Evolutionary conservation across 352 stramenopile genomes (phyloP), one percentile per base, ranked within the genome.

Genomic region (Phytophthora sp.): DNA sequence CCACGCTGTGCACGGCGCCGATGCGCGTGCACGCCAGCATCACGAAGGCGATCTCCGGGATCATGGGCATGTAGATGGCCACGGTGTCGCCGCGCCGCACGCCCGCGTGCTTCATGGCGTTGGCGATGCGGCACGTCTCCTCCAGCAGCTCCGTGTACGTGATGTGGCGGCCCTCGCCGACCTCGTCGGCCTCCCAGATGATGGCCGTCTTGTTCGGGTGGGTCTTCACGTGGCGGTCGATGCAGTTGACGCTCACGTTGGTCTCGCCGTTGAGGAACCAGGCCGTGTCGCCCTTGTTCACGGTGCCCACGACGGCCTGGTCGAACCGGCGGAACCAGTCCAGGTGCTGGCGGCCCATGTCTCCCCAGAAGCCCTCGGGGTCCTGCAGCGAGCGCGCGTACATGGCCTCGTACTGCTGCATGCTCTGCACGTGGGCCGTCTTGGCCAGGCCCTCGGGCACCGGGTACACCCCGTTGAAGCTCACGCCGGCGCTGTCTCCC

Each of bases 51-150:
- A 96, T 70, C 73, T 99, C 96, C 15, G 96, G 96, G 53, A 99
- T 97, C 97, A 99, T 99, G 39, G 97, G 97, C 97, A 99, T 98
- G 84, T 99, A 99, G 38, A 99, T 87, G 17, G 95, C 97, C 6
- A 99, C 97, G 11, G 95, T 88, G 82, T 99, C 96, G 9, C 96
- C 96, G 58, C 97, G 79, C 30, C 62, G 63, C 12, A 92, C 72
- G 15, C 96, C 96, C 26, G 79, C 72, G 20, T 84, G 66, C 57
- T 97, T 92, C 57, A 99, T 87, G 20, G 93, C 95, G 75, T 99
- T 99, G 7, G 97, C 96, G 58, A 99, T 94, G 21, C 94, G 77
- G 52, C 82, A 98, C 20, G 67, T 76, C 46, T 79, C 66, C 34
- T 82, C 54, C 3, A 79, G 49, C 20, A 79, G 62, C 56, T 82